phyloP scores from a whole-genome alignment of 1,139 yeast genomes.

The Sugiyamaella xylanicola region DNA sequence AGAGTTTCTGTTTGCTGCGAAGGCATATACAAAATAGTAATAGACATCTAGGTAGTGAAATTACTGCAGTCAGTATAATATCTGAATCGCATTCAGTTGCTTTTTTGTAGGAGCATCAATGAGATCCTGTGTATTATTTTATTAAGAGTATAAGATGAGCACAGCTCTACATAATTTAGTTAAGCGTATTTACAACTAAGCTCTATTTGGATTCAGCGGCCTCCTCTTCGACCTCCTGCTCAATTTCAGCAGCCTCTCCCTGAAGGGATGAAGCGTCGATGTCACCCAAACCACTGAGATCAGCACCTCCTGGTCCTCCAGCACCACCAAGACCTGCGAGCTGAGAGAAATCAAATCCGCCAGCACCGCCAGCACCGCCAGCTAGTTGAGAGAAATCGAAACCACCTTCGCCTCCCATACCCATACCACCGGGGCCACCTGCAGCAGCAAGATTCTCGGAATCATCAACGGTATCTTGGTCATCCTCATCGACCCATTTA shows the following conservation, averaged over 20 bases:
- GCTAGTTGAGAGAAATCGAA: slow-evolving; percentile 37
- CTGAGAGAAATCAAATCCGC: slow-evolving; percentile 36
- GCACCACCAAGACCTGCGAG: slow-evolving; percentile 42
- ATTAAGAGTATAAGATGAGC: not conserved
- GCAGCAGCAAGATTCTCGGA: slow-evolving; percentile 37
- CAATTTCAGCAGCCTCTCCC: slow-evolving; percentile 30
- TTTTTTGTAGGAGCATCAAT: too few species aligned
- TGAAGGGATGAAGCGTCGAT: slow-evolving; percentile 27
- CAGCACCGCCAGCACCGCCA: slow-evolving; percentile 42
- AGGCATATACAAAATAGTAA: too few species aligned
- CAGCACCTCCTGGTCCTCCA: slow-evolving; percentile 37
- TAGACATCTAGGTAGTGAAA: too few species aligned
- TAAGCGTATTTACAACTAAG: not conserved
- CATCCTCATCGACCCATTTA: slow-evolving; percentile 96
- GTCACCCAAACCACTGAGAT: slow-evolving; percentile 30
- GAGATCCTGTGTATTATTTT: not conserved
- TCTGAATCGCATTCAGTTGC: too few species aligned
- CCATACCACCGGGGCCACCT: slow-evolving; percentile 46
- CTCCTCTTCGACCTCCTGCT: slow-evolving; percentile 31
- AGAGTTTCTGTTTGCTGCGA: too few species aligned
- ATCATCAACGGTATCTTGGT: slow-evolving; percentile 60
- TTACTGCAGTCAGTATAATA: too few species aligned
- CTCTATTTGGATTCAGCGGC: slow-evolving; percentile 11
- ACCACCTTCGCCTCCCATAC: slow-evolving; percentile 42
- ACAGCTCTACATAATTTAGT: not conserved